Conservation (phyloP, 805 yeast species). For the Dipodascopsis uninucleata region DNA sequence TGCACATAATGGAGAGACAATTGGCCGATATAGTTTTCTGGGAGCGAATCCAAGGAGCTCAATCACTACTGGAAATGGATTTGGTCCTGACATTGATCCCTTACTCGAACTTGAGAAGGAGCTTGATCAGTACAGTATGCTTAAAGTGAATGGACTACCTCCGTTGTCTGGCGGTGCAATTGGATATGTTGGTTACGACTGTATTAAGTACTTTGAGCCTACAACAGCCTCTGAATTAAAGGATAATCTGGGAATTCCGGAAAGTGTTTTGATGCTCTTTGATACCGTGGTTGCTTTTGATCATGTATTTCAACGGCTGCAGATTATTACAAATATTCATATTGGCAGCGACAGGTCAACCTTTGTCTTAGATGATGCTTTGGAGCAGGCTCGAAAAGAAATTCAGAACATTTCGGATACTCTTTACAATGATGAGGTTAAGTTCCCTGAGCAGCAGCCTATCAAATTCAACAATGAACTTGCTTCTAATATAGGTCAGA, state of each 20-base stretch:
- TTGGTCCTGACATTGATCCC: slow-evolving; percentile 72
- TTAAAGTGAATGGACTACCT: slow-evolving; percentile 79
- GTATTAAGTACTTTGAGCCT: slow-evolving; percentile 96
- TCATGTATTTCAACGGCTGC: slow-evolving; percentile 89
- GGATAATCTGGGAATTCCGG: slow-evolving; percentile 83
- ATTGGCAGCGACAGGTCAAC: slow-evolving; percentile 36
- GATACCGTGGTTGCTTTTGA: slow-evolving; percentile 90
- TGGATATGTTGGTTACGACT: slow-evolving; percentile 94
- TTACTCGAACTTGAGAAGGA: slow-evolving; percentile 69
- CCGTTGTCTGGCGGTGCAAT: slow-evolving; percentile 91
- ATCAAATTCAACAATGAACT: slow-evolving; percentile 66
- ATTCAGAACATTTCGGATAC: slow-evolving; percentile 49
- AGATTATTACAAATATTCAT: slow-evolving; percentile 76
- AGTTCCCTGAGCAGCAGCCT: slow-evolving; percentile 70
- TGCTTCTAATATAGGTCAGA: slow-evolving; percentile 86
- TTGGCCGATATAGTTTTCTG: slow-evolving; percentile 86
- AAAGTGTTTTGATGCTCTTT: slow-evolving; percentile 84
- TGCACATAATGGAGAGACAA: slow-evolving; percentile 82
- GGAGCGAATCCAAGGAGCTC: slow-evolving; percentile 81
- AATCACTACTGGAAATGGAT: slow-evolving; percentile 74
- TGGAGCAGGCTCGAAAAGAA: slow-evolving; percentile 54
- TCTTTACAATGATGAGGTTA: slow-evolving; percentile 38
- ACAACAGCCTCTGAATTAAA: slow-evolving; percentile 68
- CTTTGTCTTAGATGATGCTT: slow-evolving; percentile 47
- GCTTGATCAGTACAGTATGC: slow-evolving; percentile 59